phyloP scores from a whole-genome alignment of 1,139 yeast genomes.

The Insectozyma bohioensis region DNA sequence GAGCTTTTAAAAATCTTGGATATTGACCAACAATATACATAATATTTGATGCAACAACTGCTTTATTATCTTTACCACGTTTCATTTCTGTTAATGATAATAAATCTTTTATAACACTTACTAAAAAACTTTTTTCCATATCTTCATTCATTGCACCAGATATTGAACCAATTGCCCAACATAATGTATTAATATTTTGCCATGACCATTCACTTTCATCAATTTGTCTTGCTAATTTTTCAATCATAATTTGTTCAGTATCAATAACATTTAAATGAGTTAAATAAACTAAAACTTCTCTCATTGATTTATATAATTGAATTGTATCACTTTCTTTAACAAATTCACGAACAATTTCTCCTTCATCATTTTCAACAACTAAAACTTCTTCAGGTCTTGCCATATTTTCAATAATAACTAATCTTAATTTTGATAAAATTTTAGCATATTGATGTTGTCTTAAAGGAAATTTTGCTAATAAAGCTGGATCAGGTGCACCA shows the following conservation, averaged over 20 bases:
- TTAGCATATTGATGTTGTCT: constrained; percentile 82
- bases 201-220: constrained; percentile 99
- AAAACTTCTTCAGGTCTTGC: constrained; percentile 98
- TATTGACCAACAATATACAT: constrained; percentile 99
- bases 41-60: constrained; percentile 97
- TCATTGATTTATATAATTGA: constrained; percentile 90
- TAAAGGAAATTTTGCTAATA: constrained; percentile 72
- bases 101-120: constrained; percentile 87
- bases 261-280: constrained; percentile 95
- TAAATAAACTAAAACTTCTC: constrained; percentile 91
- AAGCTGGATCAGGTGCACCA: constrained; percentile 86
- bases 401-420: constrained; percentile 94
- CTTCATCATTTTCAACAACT: constrained; percentile 97
- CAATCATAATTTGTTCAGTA: constrained; percentile 91
- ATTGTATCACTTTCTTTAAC: constrained; percentile 97
- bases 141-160: constrained; percentile 99
- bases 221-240: constrained; percentile 85
- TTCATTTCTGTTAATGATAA: constrained; percentile 92
- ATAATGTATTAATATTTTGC: constrained; percentile 93
- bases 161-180: constrained; percentile 99
- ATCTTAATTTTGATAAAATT: constrained; percentile 76
- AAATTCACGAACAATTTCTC: constrained; percentile 96
- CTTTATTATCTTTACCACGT: constrained; percentile 96
- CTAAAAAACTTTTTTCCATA: constrained; percentile 91
- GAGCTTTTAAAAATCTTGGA: constrained; percentile 95